phyloP scores from a whole-genome alignment of 1,139 yeast genomes.

The Zygoascus meyerae region DNA sequence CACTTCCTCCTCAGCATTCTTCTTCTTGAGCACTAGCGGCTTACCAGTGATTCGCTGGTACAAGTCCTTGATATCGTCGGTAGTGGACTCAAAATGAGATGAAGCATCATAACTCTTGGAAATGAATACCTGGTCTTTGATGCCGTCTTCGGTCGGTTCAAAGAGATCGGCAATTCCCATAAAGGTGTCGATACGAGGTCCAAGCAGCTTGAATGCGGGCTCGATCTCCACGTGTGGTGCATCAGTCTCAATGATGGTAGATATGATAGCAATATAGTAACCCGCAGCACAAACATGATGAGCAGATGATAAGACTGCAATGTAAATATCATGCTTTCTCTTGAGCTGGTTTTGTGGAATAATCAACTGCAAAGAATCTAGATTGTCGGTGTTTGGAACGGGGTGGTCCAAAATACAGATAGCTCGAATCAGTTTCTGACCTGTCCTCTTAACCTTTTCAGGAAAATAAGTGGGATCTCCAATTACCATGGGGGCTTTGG shows the following conservation, averaged over 20 bases:
- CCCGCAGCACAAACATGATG: constrained; percentile 92
- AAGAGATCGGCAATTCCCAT: constrained; percentile 93
- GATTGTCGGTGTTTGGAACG: constrained; percentile 71
- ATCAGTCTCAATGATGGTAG: constrained; percentile 92
- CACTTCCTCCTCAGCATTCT: constrained; percentile 60
- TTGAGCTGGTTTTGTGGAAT: constrained; percentile 95
- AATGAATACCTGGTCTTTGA: constrained; percentile 68
- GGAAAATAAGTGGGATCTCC: constrained; percentile 99
- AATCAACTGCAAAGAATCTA: constrained; percentile 88
- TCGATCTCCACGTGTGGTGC: constrained; percentile 89
- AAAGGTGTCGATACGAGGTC: constrained; percentile 71
- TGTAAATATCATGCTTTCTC: constrained; percentile 89
- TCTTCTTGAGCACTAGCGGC: constrained; percentile 78
- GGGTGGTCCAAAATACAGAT: constrained; percentile 92
- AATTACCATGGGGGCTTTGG: constrained; percentile 88
- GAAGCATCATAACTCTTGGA: constrained; percentile 91
- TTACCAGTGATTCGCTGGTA: constrained; percentile 89
- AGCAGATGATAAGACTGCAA: constrained; percentile 83
- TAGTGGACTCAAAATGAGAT: constrained; percentile 92
- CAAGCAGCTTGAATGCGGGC: constrained; percentile 89
- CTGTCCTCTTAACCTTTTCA: constrained; percentile 76
- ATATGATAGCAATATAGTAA: constrained; percentile 85
- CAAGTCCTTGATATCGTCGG: constrained; percentile 93
- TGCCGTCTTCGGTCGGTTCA: constrained; percentile 83
- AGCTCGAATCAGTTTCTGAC: constrained; percentile 86